Conservation (phyloP, 495 filamentous ascomycete species). For the Penicillium tannophilum region DNA sequence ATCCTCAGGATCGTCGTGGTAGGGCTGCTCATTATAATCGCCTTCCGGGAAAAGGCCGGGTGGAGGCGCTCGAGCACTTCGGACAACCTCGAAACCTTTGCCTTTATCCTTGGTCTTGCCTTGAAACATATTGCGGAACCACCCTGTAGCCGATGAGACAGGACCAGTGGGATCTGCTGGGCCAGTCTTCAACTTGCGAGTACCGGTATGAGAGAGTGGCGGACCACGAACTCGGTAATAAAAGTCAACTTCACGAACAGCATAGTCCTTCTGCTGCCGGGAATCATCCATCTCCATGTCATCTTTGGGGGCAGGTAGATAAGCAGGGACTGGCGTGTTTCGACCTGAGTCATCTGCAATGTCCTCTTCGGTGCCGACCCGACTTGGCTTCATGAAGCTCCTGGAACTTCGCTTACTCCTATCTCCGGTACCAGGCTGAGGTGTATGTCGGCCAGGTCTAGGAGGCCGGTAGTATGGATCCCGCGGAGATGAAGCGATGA, state of each 20-base stretch:
- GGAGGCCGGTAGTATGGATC: conserved; percentile 88
- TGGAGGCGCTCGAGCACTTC: conserved; percentile 71
- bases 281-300: conserved; percentile 56
- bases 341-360: conserved; percentile 53
- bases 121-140: conserved; percentile 77
- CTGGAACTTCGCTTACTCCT: conserved; percentile 38
- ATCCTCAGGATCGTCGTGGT: conserved; percentile 59
- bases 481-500: conserved; percentile 49
- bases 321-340: conserved; percentile 54
- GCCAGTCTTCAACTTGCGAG: conserved; percentile 85
- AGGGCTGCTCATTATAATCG: conserved; percentile 55
- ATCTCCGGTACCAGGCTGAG: conserved; percentile 51
- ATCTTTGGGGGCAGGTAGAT: conserved; percentile 52
- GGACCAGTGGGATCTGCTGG: conserved; percentile 94
- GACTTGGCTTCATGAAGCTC: conserved; percentile 44
- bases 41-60: conserved; percentile 39
- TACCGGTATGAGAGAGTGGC: conserved; percentile 79
- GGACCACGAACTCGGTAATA: conserved; percentile 91
- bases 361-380: conserved; percentile 40
- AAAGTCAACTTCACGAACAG: conserved; percentile 89
- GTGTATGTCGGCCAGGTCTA: conserved; percentile 61
- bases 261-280: conserved; percentile 73
- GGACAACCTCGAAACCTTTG: conserved; percentile 95
- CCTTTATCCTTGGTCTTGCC: conserved; percentile 85
- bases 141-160: conserved; percentile 82